These are phyloP conservation scores for Pavlovales sp. DNA, from an alignment of 208 protist genomes.

Conservation along the genomic window DNA sequence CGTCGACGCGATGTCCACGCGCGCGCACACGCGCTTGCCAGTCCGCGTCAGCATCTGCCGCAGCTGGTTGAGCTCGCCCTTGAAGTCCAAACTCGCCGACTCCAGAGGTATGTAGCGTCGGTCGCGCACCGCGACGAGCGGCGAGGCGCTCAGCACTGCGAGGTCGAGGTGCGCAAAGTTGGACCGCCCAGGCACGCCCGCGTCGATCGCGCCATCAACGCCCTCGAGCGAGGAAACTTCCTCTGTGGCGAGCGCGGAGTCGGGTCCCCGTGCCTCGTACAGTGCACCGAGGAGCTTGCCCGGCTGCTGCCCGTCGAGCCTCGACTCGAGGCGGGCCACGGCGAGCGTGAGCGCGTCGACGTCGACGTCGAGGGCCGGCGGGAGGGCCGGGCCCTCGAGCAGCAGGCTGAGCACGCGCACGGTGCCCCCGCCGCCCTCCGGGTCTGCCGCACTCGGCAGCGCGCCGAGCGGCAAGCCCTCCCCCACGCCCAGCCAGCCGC, in stretches of 20 bases:
- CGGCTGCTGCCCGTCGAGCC: no score
- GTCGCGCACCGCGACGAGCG: background rate
- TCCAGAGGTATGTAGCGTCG: background rate
- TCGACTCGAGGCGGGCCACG: background rate
- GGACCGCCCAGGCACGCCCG: no score
- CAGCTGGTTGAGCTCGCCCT: constrained; percentile 12
- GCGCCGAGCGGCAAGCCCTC: background rate
- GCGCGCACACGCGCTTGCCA: background rate
- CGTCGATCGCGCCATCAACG: no score
- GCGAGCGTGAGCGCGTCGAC: background rate
- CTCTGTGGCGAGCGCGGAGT: no score
- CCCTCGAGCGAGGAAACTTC: background rate
- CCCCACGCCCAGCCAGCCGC: background rate
- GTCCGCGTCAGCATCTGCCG: background rate
- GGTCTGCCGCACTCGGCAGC: background rate
- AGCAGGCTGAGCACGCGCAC: no score
- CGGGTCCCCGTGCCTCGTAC: no score
- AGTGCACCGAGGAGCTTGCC: background rate
- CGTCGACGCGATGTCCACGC: background rate
- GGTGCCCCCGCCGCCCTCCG: no score
- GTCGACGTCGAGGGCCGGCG: background rate
- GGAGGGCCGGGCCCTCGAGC: no score
- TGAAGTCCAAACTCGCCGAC: constrained; percentile 24
- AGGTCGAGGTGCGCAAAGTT: background rate
- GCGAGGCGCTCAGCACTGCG: background rate